Evolutionary conservation across 1,139 yeast species (phyloP), one percentile per base, ranked within the genome.

Genomic region (Kurtzmaniella quercitrusa): DNA sequence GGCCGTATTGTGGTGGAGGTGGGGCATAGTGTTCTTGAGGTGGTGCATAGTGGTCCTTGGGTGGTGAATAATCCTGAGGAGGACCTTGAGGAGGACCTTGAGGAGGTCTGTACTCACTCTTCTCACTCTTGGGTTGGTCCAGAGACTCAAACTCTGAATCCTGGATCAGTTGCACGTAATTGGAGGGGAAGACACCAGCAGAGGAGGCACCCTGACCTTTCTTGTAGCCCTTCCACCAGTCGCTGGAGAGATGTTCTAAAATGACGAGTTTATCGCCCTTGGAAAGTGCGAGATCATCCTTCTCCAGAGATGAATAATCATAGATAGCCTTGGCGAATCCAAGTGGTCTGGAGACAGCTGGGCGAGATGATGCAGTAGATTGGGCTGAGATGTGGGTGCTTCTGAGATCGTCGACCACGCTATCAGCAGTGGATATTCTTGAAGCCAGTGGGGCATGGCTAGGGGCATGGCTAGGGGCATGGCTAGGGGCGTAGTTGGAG

Each of bases 141-240:
- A 46, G 33, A n/a, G 46, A 37, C 37, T 65, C 52, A 48, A 58
- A 65, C 37, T 68, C 75, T 16, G 63, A 54, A 43, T 68, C 67
- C 16, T 70, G 68, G 8, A 77, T 64, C 4, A 73, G 62, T 48
- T 68, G 73, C 39, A 89, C 95, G 59, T 93, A 93, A 62, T 89
- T 89, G 2, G 94, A 71, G 6, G 98, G 98, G 69, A 93, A 91
- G 55, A 91, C 82, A 21, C 98, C 98, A 8, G 77, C 76, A 21
- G 64, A 62, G 38, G 79, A 78, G 12, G 70, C 60, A 36, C 63
- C 51, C 46, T 70, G 66, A 19, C 70, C 70, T 42, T 56, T 53
- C 47, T 58, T 63, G 55, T 66, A 70, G 38, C 98, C 98, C 60
- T 80, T 84, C 89, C 94, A 90, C 98, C 98, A 91, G 60, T 90